phyloP scores from a whole-genome alignment of 2,329 filamentous ascomycete genomes.

The Aspergillus neoniger region DNA sequence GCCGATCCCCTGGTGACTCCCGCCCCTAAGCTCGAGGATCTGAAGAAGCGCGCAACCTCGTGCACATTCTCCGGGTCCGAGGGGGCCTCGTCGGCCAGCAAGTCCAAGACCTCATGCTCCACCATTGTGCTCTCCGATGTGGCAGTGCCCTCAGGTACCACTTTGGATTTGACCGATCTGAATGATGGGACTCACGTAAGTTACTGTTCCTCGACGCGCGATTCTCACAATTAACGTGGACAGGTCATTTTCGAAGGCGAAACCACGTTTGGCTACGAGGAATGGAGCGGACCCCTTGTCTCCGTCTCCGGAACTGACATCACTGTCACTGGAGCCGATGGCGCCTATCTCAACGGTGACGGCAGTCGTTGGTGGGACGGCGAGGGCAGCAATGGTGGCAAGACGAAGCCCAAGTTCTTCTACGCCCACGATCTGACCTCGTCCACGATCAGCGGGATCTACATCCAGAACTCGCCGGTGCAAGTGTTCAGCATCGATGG shows the following conservation, averaged over 20 bases:
- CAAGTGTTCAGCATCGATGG: slow-evolving; percentile 39
- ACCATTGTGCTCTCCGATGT: slow-evolving; percentile 4
- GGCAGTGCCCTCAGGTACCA: not conserved
- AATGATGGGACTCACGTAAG: slow-evolving; percentile 1
- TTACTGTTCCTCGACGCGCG: no score
- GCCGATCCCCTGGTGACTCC: not conserved
- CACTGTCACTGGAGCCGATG: slow-evolving; percentile 54
- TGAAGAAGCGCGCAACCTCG: not conserved
- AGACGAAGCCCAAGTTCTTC: slow-evolving; percentile 68
- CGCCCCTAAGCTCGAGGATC: not conserved
- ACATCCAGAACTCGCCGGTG: slow-evolving; percentile 41
- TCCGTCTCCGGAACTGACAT: slow-evolving; percentile 60
- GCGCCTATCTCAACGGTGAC: slow-evolving; percentile 57
- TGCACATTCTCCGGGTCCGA: slow-evolving; percentile 2
- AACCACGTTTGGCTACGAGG: slow-evolving; percentile 66
- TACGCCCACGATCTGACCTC: slow-evolving; percentile 42
- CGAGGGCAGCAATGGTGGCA: slow-evolving; percentile 62
- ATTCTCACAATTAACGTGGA: not conserved
- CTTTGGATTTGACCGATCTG: slow-evolving; percentile 1
- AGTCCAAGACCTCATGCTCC: slow-evolving; percentile 7
- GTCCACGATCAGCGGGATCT: slow-evolving; percentile 36
- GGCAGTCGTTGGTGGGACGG: slow-evolving; percentile 63
- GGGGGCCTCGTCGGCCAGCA: not conserved
- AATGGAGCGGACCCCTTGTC: slow-evolving; percentile 66
- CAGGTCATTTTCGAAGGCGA: slow-evolving; percentile 64